Conservation (phyloP, 2,329 filamentous ascomycete species). For the Chaetothyriales sp. region DNA sequence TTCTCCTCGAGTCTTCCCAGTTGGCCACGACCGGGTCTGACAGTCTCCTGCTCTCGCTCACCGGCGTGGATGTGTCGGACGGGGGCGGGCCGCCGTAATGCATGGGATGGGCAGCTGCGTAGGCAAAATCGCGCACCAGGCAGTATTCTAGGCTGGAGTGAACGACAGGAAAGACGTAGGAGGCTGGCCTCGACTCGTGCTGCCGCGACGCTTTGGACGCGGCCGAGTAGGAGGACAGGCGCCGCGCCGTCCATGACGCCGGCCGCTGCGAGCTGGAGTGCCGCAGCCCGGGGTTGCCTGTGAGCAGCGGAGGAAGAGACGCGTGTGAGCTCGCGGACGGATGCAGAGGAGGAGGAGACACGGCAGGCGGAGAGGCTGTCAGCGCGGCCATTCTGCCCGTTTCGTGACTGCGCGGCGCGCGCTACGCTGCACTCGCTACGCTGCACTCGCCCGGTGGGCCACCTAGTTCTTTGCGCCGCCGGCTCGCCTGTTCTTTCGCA, state of each 20-base stretch:
- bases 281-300: slow-evolving; percentile 34
- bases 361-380: slow-evolving; percentile 26
- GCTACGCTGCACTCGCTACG: background rate
- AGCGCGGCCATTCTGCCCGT: slow-evolving; percentile 20
- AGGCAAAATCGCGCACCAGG: slow-evolving; percentile 93
- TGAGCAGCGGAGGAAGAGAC: slow-evolving; percentile 37
- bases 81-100: slow-evolving; percentile 84
- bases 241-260: slow-evolving; percentile 66
- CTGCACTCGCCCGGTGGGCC: background rate
- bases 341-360: slow-evolving; percentile 16
- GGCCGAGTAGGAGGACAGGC: slow-evolving; percentile 71
- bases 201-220: slow-evolving; percentile 41
- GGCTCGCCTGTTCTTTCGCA: background rate
- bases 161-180: slow-evolving; percentile 69
- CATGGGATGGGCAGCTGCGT: slow-evolving; percentile 65
- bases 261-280: slow-evolving; percentile 51
- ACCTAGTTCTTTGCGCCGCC: background rate
- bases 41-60: slow-evolving; percentile 64
- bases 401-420: background rate
- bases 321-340: slow-evolving; percentile 25
- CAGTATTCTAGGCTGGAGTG: slow-evolving; percentile 77
- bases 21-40: slow-evolving; percentile 63
- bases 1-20: slow-evolving; percentile 56
- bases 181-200: slow-evolving; percentile 60
- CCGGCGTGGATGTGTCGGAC: slow-evolving; percentile 72